Conservation (phyloP, 1,139 yeast species). For the Pichia sp. region DNA sequence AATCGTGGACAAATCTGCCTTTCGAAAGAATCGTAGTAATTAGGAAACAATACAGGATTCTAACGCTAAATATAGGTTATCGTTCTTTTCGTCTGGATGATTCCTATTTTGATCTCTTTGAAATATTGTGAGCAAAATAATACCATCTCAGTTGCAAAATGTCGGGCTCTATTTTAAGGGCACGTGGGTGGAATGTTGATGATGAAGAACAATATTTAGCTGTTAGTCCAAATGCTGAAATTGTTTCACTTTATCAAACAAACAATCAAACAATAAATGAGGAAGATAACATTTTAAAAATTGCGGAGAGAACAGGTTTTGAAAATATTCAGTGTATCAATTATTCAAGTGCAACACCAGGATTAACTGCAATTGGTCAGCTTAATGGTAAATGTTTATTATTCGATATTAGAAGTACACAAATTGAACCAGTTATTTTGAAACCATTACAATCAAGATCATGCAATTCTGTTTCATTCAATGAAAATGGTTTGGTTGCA, state of each 20-base stretch:
- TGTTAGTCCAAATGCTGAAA: constrained; percentile 65
- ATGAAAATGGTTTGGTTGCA: constrained; percentile 58
- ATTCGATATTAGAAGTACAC: constrained; percentile 48
- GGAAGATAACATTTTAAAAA: constrained; percentile 39
- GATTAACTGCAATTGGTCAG: constrained; percentile 69
- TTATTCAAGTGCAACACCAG: constrained; percentile 50
- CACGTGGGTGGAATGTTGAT: constrained; percentile 25
- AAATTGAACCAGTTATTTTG: constrained; percentile 38
- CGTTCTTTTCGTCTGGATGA: too few species aligned
- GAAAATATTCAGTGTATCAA: constrained; percentile 68
- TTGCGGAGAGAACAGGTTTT: constrained; percentile 55
- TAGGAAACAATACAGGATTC: too few species aligned
- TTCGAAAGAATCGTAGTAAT: too few species aligned
- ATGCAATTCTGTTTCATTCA: constrained; percentile 71
- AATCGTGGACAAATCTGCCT: too few species aligned
- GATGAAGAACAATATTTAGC: constrained; percentile 37
- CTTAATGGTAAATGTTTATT: constrained; percentile 62
- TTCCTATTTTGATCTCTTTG: too few species aligned
- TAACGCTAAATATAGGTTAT: too few species aligned
- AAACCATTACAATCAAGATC: constrained; percentile 67
- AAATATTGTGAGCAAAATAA: too few species aligned
- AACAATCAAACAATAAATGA: constrained; percentile 24
- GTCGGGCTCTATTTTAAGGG: constrained; percentile 28
- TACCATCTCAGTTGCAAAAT: constrained; percentile 5
- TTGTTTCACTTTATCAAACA: constrained; percentile 55